Evolutionary conservation across 257 asterid species (phyloP).

Genomic region (Gynochthodes officinalis): DNA sequence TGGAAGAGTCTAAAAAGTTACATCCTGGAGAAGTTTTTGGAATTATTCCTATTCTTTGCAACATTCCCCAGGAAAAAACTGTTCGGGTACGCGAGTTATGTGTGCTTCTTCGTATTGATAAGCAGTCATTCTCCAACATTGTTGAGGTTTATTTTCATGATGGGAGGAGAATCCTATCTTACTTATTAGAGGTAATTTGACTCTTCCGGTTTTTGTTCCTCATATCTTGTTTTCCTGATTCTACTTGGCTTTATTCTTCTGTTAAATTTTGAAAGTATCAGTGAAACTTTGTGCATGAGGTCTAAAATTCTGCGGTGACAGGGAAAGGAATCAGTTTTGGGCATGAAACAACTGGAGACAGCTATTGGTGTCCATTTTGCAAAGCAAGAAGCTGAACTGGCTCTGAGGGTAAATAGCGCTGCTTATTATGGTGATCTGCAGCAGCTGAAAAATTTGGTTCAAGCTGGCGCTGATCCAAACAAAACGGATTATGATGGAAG

Average conservation of each 20-base stretch:
- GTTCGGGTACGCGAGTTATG: conserved; percentile 83
- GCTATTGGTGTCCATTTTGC: conserved; percentile 69
- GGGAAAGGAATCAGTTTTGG: conserved; percentile 70
- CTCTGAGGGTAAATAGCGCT: conserved; percentile 79
- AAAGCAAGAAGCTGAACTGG: conserved; percentile 89
- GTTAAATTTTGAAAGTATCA: not conserved
- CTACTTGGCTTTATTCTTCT: not conserved
- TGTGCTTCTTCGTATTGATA: conserved; percentile 80
- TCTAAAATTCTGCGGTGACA: conserved; percentile 25
- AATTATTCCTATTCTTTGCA: conserved; percentile 76
- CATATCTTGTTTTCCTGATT: not conserved
- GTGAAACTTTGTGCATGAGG: not conserved
- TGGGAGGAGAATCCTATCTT: conserved; percentile 72
- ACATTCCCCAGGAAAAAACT: conserved; percentile 95
- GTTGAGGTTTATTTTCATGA: conserved; percentile 85
- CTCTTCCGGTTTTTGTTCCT: not conserved
- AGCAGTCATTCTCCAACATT: conserved; percentile 75
- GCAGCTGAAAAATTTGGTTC: conserved; percentile 65
- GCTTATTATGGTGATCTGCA: conserved; percentile 76
- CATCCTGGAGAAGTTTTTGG: conserved; percentile 70
- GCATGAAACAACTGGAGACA: conserved; percentile 70
- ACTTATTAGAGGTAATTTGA: conserved; percentile 71
- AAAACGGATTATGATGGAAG: conserved; percentile 86
- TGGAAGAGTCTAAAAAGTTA: conserved; percentile 56
- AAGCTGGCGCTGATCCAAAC: conserved; percentile 91